Evolutionary conservation across 768 basidiomycete species (phyloP), one percentile per base, ranked within the genome.

Genomic region (Lanmaoa pseudosensibilis): DNA sequence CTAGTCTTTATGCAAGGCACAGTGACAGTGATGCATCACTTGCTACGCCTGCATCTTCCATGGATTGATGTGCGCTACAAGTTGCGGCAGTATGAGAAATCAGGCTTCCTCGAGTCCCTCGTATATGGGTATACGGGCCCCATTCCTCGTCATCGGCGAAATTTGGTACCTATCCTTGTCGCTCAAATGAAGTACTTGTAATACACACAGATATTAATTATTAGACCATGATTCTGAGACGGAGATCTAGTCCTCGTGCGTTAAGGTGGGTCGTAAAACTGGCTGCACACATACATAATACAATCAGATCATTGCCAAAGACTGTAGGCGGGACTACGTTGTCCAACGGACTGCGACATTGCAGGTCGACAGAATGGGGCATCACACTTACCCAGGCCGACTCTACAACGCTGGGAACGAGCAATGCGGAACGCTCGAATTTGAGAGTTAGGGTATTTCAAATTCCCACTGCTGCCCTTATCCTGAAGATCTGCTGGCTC

Each of bases 401-500:
- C 12, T 53, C 30, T 45, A 10, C 37, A 9, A 37, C 12, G 15
- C 36, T 55, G 47, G 16, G 30, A 44, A 56, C 19, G 44, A 52
- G 38, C 43, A n/a, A 46, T 33, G 18, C 41, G 36, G 54, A 44
- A 39, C 10, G 6, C 46, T 49, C 37, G 45, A 33, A 30, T 40
- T 30, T 40, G 39, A 49, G 58, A 61, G 68, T 72, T 70, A n/a
- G 15, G n/a, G 4, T 46, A 69, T 72, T 72, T 73, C 59, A 70
- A 72, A 72, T 73, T 56, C n/a, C 12, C 18, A 37, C 25, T 30
- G 19, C 11, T 46, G 18, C 25, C 36, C 48, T 46, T 40, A 40
- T 60, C 55, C 34, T 50, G 57, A 34, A 62, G 59, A 66, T 70
- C 69, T 58, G 38, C 27, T 53, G 19, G 39, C 21, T 44, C 12